Conservation (phyloP, 208 protist genomes). For the Trypanosoma conorhini region DNA sequence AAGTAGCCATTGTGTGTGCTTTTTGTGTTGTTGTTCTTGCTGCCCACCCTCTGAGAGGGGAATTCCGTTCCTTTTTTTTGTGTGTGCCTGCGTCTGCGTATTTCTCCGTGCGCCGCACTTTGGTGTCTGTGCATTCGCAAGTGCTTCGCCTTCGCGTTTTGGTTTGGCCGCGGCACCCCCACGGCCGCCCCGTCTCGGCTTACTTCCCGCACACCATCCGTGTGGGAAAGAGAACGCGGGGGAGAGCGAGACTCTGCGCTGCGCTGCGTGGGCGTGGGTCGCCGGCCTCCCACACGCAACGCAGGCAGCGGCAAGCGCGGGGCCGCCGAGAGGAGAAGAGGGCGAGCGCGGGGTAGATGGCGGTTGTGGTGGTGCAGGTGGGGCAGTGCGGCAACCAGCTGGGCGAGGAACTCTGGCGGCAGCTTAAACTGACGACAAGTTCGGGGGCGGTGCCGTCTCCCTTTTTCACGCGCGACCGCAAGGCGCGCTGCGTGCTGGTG, state of each 20-base stretch:
- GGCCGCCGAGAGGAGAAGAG: not conserved
- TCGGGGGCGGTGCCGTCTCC: constrained; percentile 29
- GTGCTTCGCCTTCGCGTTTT: not conserved
- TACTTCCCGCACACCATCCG: not conserved
- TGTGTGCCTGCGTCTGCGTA: not conserved
- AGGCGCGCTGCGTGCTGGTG: constrained; percentile 80
- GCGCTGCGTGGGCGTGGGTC: too few relatives aligned
- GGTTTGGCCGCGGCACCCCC: not conserved
- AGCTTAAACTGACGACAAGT: constrained; percentile 37
- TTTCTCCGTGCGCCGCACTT: not conserved
- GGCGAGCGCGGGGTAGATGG: constrained; percentile 28
- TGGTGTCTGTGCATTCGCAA: not conserved
- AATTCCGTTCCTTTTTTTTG: not conserved
- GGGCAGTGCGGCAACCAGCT: constrained; percentile 92
- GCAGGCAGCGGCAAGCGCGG: too few relatives aligned
- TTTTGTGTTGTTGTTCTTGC: not conserved
- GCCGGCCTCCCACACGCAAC: too few relatives aligned
- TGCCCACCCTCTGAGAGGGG: not conserved
- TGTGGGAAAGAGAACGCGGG: too few relatives aligned
- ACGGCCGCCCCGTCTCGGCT: not conserved
- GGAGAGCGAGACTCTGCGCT: too few relatives aligned
- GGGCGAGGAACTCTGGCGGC: constrained; percentile 78
- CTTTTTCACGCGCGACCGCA: constrained; percentile 66
- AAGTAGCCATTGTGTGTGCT: not conserved
- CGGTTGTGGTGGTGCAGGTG: constrained; percentile 76